A percentile compares a stretch with the other conserved stretches of the same genome.
phyloP scores from a whole-genome alignment of 768 basidiomycete genomes.

The Leccinum boreale region DNA sequence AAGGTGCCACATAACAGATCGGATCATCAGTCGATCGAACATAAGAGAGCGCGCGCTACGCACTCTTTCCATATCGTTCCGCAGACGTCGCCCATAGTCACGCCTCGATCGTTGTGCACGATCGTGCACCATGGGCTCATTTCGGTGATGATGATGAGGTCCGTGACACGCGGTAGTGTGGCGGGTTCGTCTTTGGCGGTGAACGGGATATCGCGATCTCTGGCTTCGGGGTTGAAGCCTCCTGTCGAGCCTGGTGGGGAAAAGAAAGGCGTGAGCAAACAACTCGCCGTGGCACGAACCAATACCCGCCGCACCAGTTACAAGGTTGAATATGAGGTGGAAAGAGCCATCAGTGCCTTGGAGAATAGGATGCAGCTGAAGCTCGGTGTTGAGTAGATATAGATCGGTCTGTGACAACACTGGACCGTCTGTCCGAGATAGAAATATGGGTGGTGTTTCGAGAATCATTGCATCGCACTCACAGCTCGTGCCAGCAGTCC shows the following conservation, averaged over 20 bases:
- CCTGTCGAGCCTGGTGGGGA: constrained; percentile 48
- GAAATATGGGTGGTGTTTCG: neutral
- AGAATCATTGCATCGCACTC: constrained; percentile 12
- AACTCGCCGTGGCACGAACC: neutral
- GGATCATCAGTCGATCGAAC: constrained; percentile 9
- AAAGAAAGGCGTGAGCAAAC: neutral
- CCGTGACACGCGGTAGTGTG: constrained; percentile 61
- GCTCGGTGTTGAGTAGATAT: constrained; percentile 67
- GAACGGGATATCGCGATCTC: constrained; percentile 58
- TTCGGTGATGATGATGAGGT: constrained; percentile 57
- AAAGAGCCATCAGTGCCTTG: constrained; percentile 44
- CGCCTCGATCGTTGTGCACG: constrained; percentile 66
- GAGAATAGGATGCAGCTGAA: constrained; percentile 75
- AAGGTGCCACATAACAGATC: constrained; percentile 1
- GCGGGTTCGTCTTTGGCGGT: constrained; percentile 59
- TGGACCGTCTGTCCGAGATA: constrained; percentile 32
- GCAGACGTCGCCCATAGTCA: constrained; percentile 77
- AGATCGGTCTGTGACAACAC: constrained; percentile 78
- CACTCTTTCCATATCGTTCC: constrained; percentile 74
- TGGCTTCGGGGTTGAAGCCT: constrained; percentile 58
- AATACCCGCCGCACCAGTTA: constrained; percentile 46
- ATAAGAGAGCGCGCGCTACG: constrained; percentile 23
- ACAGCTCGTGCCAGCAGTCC: constrained; percentile 37
- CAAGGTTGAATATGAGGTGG: constrained; percentile 70
- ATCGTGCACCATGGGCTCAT: constrained; percentile 78